Base-by-base conservation (phyloP, 257 asterid species). In the Fraxinus anomala region DNA sequence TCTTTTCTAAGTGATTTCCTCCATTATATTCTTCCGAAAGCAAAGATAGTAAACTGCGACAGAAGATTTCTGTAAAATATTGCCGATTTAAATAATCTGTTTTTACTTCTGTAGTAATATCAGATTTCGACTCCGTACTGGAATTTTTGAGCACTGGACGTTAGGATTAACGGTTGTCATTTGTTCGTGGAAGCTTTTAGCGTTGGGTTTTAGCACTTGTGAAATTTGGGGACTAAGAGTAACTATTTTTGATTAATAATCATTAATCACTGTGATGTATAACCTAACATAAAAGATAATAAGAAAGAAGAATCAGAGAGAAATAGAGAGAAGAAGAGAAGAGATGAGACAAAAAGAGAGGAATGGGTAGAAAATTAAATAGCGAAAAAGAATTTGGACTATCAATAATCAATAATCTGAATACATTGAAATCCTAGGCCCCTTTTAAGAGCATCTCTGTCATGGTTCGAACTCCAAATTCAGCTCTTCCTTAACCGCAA, bases 111-210 rank as follows among this genome's bases (percentile, higher is more conserved):
- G 68, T 8, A 61, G 6, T 2, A 61, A 21, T 23, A 61, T 61
- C 24, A 6, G 65, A n/a, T 54, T 54, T 54, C 21, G 33, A 61
- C 31, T 61, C 24, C 9, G 31, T 61, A 8, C 6, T 5, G 68
- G 31, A 56, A 19, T 56, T 54, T 56, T 56, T 56, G 3, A 56
- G 66, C 66, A 47, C 1, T 47, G 59, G 7, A 47, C 28, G 6
- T 1, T 16, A 30, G 47, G 66, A 63, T 59, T 33, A 11, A 34
- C 42, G 17, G 3, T 40, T 40, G 6, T 42, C n/a, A 51, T 31
- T 65, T 68, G 74, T 73, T 21, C 23, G 17, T 56, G 47, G 73
- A 24, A 8, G 71, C 73, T 72, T 24, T 30, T 47, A n/a, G 26
- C 47, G 42, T 51, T 44, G 78, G 40, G 47, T 34, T 42, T 6